These are phyloP conservation scores for Coemansia sp. DNA, from an alignment of 192 early-diverging fungal genomes.

Conservation along the genomic window DNA sequence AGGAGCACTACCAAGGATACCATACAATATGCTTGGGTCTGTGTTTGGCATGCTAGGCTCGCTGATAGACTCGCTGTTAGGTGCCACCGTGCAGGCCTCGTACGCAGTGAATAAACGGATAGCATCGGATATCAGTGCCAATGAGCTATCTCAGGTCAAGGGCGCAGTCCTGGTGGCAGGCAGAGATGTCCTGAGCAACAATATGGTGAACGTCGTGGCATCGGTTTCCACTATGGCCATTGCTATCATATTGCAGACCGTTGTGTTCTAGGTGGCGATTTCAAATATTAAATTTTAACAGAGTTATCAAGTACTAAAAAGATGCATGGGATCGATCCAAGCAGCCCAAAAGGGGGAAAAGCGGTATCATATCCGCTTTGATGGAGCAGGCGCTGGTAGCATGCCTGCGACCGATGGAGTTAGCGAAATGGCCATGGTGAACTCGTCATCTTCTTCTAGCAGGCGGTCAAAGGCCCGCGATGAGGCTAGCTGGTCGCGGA, in stretches of 20 bases:
- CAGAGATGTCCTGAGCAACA: slow-evolving; percentile 71
- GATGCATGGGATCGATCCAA: not conserved
- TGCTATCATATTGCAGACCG: slow-evolving; percentile 5
- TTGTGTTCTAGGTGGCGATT: slow-evolving; percentile 1
- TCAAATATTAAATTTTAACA: not conserved
- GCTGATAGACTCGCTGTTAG: slow-evolving; percentile 77
- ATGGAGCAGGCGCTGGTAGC: slow-evolving; percentile 1
- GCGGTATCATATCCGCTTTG: not conserved
- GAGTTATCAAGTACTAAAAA: not conserved
- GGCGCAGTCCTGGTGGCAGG: slow-evolving; percentile 63
- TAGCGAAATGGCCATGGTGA: slow-evolving; percentile 49
- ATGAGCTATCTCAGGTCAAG: slow-evolving; percentile 46
- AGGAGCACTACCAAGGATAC: slow-evolving; percentile 29
- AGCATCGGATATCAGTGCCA: slow-evolving; percentile 56
- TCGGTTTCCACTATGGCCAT: slow-evolving; percentile 30
- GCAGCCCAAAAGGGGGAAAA: not conserved
- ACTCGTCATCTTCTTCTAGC: slow-evolving; percentile 43
- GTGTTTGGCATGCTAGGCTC: slow-evolving; percentile 74
- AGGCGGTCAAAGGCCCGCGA: slow-evolving; percentile 42
- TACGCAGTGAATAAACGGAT: slow-evolving; percentile 60
- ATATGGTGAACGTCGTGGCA: slow-evolving; percentile 58
- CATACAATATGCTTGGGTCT: slow-evolving; percentile 57
- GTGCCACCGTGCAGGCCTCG: slow-evolving; percentile 72
- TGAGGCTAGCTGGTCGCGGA: slow-evolving; percentile 47
- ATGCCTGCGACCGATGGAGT: slow-evolving; percentile 37